Base-by-base conservation (phyloP, 805 yeast genomes). In the Starmerella gropengiesseri region DNA sequence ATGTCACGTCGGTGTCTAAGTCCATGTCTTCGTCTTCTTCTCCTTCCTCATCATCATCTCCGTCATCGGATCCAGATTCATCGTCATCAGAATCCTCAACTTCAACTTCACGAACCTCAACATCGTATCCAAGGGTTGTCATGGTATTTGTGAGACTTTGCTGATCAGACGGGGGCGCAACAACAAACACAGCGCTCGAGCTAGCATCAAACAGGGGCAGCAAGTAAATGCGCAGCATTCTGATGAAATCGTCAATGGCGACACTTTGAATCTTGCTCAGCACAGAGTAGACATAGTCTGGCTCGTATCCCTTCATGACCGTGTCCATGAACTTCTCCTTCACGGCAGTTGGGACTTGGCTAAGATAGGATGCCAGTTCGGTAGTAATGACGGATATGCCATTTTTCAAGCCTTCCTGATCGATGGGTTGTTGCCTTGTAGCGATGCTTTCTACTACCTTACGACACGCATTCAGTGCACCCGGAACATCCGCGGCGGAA, bases 401-500 rank as follows among this genome's bases (percentile, higher is more conserved):
- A 46, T 86, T 87, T 49, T 77, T 75, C 20, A 86, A 63, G 49
- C 73, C 66, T 35, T 72, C 66, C 8, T 64, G 61, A 41, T 83
- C 91, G 53, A 89, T 69, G 22, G 61, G 57, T 1, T 60, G 51
- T 3, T 52, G 60, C 2, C 86, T 94, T 37, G 57, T 52, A 1
- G 78, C 79, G 53, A 69, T 74, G 29, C 73, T 78, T 2, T 65
- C 62, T 7, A 86, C 79, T 40, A 85, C 78, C 28, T 71, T 62
- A 49, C 74, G 74, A 4, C 84, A 86, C 20, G 74, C 79, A 21
- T 62, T 59, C 63, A 73, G 73, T 16, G 76, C 79, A 48, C 76
- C 74, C 41, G 73, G 67, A 1, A 82, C 75, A 60, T 91, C 96
- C 1, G 94, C 74, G 12, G 93, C 95, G 48, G 95, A 72, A 55